phyloP scores from a whole-genome alignment of 352 stramenopile genomes.

The Phytopythium delawarense region DNA sequence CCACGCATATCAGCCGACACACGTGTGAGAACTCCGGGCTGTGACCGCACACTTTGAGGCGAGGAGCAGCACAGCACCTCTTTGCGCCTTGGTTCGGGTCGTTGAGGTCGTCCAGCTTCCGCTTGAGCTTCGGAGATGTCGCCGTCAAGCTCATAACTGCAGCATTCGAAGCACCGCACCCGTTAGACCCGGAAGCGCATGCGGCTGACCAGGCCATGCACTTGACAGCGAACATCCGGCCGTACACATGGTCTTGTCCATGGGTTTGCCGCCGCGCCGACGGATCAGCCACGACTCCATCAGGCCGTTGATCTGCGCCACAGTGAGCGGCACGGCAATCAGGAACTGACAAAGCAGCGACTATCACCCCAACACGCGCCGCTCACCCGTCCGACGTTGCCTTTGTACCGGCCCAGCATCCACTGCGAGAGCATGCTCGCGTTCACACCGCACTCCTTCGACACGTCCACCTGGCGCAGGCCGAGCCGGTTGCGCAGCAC shows the following conservation, averaged over 20 bases:
- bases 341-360: neutral
- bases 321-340: neutral
- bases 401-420: constrained; percentile 85
- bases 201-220: neutral
- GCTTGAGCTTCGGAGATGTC: constrained; percentile 71
- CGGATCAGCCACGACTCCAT: constrained; percentile 86
- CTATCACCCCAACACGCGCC: neutral
- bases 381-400: constrained; percentile 70
- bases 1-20: too few relatives aligned
- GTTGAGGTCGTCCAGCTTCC: constrained; percentile 51
- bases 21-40: too few relatives aligned
- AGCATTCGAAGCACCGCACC: neutral
- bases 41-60: too few relatives aligned
- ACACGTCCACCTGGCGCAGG: constrained; percentile 78
- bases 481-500: constrained; percentile 64
- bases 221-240: neutral
- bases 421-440: constrained; percentile 85
- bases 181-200: neutral
- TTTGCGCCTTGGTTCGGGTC: constrained; percentile 33
- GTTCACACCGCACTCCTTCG: constrained; percentile 83
- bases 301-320: constrained; percentile 67
- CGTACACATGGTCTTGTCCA: constrained; percentile 56
- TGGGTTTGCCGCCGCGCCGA: constrained; percentile 71
- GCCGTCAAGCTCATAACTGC: constrained; percentile 45
- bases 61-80: constrained; percentile 22